These are phyloP conservation scores for Cadophora gregata DNA, from an alignment of 2,329 filamentous ascomycete genomes.

Conservation along the genomic window DNA sequence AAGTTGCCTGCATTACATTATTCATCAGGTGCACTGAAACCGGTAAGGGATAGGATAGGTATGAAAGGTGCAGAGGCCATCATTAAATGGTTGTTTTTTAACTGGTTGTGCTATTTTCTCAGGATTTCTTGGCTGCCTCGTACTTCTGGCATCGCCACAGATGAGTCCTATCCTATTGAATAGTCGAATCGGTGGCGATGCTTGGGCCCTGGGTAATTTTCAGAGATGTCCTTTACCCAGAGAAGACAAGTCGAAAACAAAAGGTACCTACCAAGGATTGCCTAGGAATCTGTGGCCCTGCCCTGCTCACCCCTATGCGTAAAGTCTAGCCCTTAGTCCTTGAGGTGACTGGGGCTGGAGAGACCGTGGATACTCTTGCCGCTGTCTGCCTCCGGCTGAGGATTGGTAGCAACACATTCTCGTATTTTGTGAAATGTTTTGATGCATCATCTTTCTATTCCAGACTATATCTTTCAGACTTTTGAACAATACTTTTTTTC, in stretches of 20 bases:
- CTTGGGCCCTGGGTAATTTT: not conserved
- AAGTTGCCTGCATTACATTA: not conserved
- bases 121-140: conserved; percentile 1
- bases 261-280: not conserved
- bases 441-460: not conserved
- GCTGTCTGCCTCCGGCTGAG: not conserved
- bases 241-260: not conserved
- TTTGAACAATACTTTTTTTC: not conserved
- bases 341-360: not conserved
- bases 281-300: not conserved
- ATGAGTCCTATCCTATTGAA: conserved; percentile 2
- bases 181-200: not conserved
- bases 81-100: not conserved
- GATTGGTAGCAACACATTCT: not conserved
- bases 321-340: not conserved
- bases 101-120: not conserved
- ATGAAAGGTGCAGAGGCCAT: too few relatives aligned
- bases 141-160: not conserved
- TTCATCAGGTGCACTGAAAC: not conserved
- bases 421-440: not conserved
- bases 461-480: not conserved
- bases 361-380: not conserved
- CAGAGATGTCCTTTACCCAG: not conserved
- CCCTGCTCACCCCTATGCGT: not conserved
- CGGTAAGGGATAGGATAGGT: too few relatives aligned